Percentiles rank a stretch among this genome's conserved stretches.
Conservation (phyloP, 805 yeast species). For the Candida dendrica region DNA sequence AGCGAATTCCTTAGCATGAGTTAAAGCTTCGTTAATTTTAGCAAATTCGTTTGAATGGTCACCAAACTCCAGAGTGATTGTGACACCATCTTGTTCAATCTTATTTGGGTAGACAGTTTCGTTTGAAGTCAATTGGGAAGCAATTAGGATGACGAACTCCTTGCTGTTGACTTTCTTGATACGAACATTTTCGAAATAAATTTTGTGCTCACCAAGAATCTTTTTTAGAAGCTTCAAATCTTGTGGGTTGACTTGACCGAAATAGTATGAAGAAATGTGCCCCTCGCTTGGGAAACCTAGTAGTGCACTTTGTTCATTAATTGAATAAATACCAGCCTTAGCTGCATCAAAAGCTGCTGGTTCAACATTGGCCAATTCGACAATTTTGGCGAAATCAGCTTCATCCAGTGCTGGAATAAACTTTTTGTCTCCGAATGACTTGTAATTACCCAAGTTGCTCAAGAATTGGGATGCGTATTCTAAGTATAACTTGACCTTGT, state of each 20-base stretch:
- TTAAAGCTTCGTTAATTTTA: slow-evolving; percentile 47
- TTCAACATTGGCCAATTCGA: slow-evolving; percentile 30
- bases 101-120: slow-evolving; percentile 47
- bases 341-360: slow-evolving; percentile 29
- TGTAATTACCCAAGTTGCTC: slow-evolving; percentile 70
- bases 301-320: slow-evolving; percentile 39
- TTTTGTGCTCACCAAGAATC: slow-evolving; percentile 52
- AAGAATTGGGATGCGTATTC: slow-evolving; percentile 74
- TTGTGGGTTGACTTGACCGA: slow-evolving; percentile 41
- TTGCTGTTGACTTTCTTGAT: slow-evolving; percentile 46
- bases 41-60: slow-evolving; percentile 66
- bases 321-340: slow-evolving; percentile 41
- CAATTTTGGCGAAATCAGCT: slow-evolving; percentile 42
- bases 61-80: slow-evolving; percentile 58
- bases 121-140: slow-evolving; percentile 50
- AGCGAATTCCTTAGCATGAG: slow-evolving; percentile 50
- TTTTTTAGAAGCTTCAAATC: slow-evolving; percentile 65
- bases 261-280: slow-evolving; percentile 69
- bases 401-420: slow-evolving; percentile 60
- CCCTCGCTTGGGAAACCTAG: slow-evolving; percentile 78
- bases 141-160: slow-evolving; percentile 56
- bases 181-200: slow-evolving; percentile 78
- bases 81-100: slow-evolving; percentile 31
- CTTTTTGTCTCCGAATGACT: slow-evolving; percentile 84
- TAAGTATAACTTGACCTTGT: slow-evolving; percentile 40